Percentiles rank a stretch among this genome's conserved stretches.
Evolutionary conservation across 495 filamentous ascomycete species (phyloP).

Genomic region (Annulohypoxylon bovei): DNA sequence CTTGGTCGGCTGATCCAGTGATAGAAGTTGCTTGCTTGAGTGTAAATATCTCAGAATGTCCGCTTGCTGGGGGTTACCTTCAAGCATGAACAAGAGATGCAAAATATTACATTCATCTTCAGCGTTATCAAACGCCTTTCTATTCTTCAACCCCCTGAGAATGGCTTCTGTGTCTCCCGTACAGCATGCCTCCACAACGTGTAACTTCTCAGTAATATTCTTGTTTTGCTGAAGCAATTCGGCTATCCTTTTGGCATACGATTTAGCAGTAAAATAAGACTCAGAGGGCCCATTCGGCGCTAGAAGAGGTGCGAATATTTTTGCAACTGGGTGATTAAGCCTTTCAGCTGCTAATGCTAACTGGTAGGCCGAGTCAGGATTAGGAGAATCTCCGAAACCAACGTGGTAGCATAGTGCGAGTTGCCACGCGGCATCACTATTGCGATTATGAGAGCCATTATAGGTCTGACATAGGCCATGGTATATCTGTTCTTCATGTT

Average conservation of each 20-base stretch:
- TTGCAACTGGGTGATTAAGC: constrained; percentile 34
- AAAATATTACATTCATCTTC: not conserved
- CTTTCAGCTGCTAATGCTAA: constrained; percentile 39
- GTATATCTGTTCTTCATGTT: constrained; percentile 44
- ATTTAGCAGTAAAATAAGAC: not conserved
- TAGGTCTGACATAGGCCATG: constrained; percentile 32
- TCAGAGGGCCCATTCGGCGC: not conserved
- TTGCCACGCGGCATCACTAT: constrained; percentile 41
- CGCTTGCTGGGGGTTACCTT: not conserved
- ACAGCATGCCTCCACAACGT: constrained; percentile 22
- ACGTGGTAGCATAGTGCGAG: constrained; percentile 42
- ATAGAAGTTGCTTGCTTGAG: not conserved
- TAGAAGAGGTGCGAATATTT: constrained; percentile 30
- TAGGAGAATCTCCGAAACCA: constrained; percentile 40
- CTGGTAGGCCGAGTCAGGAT: constrained; percentile 30
- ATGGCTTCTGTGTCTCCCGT: constrained; percentile 21
- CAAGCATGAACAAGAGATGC: not conserved
- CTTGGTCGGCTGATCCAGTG: constrained; percentile 24
- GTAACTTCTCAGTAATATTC: not conserved
- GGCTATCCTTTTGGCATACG: constrained; percentile 5
- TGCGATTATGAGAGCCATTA: constrained; percentile 4
- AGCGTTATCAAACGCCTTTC: not conserved
- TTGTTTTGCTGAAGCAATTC: constrained; percentile 7
- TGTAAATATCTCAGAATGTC: not conserved
- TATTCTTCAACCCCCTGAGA: not conserved